Percentiles rank a stretch among this genome's conserved stretches.
Evolutionary conservation across 192 early-diverging fungal species (phyloP).

Genomic region (Gigaspora rosea): DNA sequence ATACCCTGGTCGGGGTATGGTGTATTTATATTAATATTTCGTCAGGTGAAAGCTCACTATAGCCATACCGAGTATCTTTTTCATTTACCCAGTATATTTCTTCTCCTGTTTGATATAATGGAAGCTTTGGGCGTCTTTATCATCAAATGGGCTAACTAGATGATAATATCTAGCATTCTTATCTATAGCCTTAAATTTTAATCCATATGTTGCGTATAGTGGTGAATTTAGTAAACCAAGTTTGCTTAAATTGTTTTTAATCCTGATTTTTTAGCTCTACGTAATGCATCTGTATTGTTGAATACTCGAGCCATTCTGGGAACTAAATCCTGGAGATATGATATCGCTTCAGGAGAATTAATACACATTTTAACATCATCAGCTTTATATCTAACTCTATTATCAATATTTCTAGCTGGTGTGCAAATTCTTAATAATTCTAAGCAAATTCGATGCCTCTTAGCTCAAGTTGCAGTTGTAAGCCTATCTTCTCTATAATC

Average conservation of each 20-base stretch:
- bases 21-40: no score
- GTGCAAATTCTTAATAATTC: slow-evolving; percentile 7
- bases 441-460: slow-evolving; percentile 9
- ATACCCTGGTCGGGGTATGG: no score
- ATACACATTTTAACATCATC: slow-evolving; percentile 10
- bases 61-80: no score
- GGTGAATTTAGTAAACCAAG: slow-evolving; percentile 17
- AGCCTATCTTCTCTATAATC: slow-evolving; percentile 24
- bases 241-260: slow-evolving; percentile 11
- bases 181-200: slow-evolving; percentile 24
- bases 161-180: slow-evolving; percentile 19
- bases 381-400: background rate
- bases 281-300: slow-evolving; percentile 26
- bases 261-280: slow-evolving; percentile 25
- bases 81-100: background rate
- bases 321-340: slow-evolving; percentile 14
- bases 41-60: no score
- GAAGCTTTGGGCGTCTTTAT: background rate
- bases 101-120: background rate
- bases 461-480: background rate
- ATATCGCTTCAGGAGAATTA: background rate
- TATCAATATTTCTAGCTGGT: slow-evolving; percentile 3
- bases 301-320: slow-evolving; percentile 20
- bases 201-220: background rate
- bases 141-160: slow-evolving; percentile 13